Conservation (phyloP, 2,329 filamentous ascomycete genomes). For the Teratosphaeria epicoccoides region DNA sequence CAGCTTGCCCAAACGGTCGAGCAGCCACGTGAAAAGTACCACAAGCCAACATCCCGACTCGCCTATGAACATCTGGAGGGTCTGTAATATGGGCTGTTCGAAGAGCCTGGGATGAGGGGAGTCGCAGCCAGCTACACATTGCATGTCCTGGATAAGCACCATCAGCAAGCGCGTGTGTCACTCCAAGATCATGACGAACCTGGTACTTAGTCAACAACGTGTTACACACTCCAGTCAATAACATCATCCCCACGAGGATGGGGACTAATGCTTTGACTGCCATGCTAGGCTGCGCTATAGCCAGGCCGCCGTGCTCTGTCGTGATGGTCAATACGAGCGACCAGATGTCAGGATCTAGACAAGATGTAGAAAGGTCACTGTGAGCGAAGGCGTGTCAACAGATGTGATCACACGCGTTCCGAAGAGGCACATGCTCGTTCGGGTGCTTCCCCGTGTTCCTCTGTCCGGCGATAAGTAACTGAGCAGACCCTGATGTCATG, state of each 20-base stretch:
- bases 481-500: too few species aligned
- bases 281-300: background rate
- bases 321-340: too few species aligned
- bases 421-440: background rate
- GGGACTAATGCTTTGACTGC: conserved; percentile 47
- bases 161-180: background rate
- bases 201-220: conserved; percentile 95
- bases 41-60: conserved; percentile 96
- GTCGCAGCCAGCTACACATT: conserved; percentile 88
- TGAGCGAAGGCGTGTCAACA: background rate
- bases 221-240: conserved; percentile 91
- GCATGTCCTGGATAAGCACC: conserved; percentile 60
- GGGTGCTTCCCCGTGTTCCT: background rate
- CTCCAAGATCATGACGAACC: conserved; percentile 38
- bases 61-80: conserved; percentile 93
- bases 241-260: conserved; percentile 88
- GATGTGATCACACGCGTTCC: background rate
- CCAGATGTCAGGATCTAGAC: background rate
- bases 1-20: conserved; percentile 32
- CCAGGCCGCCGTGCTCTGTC: too few species aligned
- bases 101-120: conserved; percentile 60
- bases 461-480: too few species aligned
- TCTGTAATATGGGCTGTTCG: conserved; percentile 93
- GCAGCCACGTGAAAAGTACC: conserved; percentile 58
- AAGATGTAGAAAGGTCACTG: background rate